Base-by-base conservation (phyloP, 768 basidiomycete genomes). In the Leccinellum rugosiceps region DNA sequence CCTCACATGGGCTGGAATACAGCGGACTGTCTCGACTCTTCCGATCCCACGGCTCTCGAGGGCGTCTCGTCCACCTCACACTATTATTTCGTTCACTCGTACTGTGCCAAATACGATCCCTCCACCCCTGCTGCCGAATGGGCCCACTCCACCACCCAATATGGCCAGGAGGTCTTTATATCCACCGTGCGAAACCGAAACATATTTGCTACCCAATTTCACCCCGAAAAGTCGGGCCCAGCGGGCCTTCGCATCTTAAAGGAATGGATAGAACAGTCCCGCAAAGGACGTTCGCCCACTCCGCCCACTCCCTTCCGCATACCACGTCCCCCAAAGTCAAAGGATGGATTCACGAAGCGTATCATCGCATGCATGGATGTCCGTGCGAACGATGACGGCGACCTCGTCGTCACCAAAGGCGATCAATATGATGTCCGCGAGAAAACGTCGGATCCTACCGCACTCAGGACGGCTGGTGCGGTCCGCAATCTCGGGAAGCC, bases 1-100 rank as follows among this genome's bases (percentile, higher is more conserved):
- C 97, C 97, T 30, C 96, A 98, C 76, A 98, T 99, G 75, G 97
- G 97, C 52, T 99, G 96, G 96, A 98, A 97, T 72, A 75, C 83
- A 23, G 84, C 85, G 25, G 84, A 88, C 57, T 76, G 80, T 43
- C 67, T 89, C 55, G 77, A 82, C 66, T 65, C 74, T n/a, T 65
- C 68, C 50, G 70, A 70, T 38, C 67, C 71, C 28, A 68, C 74
- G 47, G 66, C 78, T 58, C 70, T 76, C 55, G 80, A 83, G 53
- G 77, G 77, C 50, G 70, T 84, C 65, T 76, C 80, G 50, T 72
- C 76, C 51, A 70, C 78, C n/a, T 78, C 84, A 19, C 86, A 87
- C 67, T 98, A 95, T 70, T 99, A 99, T 75, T 99, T 95, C 70
- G 95, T 99, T 32, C 97, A 99, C 76, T 98, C 97, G 14, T 99